Percentiles rank a stretch among this genome's conserved stretches.
Conservation (phyloP, 2,329 filamentous ascomycete species). For the Cladosporium sphaerospermum region DNA sequence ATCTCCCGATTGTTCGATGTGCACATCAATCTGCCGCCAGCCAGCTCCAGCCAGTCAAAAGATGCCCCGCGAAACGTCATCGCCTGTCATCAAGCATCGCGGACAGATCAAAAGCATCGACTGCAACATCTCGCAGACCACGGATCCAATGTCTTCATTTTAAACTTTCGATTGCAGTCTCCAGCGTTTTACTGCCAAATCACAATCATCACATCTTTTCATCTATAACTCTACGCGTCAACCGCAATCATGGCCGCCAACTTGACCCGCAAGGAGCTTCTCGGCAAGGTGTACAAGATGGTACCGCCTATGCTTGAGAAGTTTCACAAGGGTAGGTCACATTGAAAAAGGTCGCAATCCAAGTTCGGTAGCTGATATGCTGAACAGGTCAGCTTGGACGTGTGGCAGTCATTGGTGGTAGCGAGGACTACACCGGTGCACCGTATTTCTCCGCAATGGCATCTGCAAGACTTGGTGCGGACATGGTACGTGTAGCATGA, state of each 20-base stretch:
- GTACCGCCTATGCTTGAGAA: conserved; percentile 90
- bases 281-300: conserved; percentile 79
- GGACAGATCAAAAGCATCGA: too few species aligned
- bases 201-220: too few species aligned
- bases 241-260: conserved; percentile 41
- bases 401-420: conserved; percentile 89
- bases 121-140: too few species aligned
- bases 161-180: too few species aligned
- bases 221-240: too few species aligned
- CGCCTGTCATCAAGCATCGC: too few species aligned
- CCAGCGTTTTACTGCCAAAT: too few species aligned
- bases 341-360: background rate
- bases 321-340: conserved; percentile 78
- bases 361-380: background rate
- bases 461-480: conserved; percentile 80
- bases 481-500: conserved; percentile 59
- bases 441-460: conserved; percentile 98
- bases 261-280: conserved; percentile 62
- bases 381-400: conserved; percentile 76
- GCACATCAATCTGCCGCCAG: too few species aligned
- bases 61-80: too few species aligned
- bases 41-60: too few species aligned
- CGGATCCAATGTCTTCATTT: too few species aligned
- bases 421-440: conserved; percentile 92
- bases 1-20: too few species aligned